Conservation (phyloP, 2,329 filamentous ascomycete genomes). For the Teratosphaeria zuluensis region DNA sequence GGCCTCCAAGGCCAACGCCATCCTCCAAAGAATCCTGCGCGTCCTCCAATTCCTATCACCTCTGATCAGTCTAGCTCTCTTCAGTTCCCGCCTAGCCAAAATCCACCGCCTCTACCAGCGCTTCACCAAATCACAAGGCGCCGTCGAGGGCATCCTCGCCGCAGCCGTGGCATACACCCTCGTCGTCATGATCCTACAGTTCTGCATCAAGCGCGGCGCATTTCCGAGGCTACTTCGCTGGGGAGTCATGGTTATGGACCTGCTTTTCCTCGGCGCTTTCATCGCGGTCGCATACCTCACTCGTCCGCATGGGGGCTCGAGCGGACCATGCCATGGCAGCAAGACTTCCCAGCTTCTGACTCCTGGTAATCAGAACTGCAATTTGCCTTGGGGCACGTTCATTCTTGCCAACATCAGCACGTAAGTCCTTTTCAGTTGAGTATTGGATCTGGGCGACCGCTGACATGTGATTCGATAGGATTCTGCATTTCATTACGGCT, state of each 20-base stretch:
- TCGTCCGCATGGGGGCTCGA: conserved; percentile 1
- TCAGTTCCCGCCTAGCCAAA: conserved; percentile 33
- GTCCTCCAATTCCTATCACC: conserved; percentile 38
- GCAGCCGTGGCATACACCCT: conserved; percentile 37
- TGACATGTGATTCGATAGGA: not conserved
- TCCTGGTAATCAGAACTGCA: not conserved
- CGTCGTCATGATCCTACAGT: conserved; percentile 26
- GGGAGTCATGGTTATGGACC: conserved; percentile 33
- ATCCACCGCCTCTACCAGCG: conserved; percentile 30
- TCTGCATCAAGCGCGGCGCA: conserved; percentile 24
- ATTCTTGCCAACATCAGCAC: not conserved
- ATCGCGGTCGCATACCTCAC: conserved; percentile 36
- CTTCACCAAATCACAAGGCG: conserved; percentile 28
- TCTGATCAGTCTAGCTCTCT: conserved; percentile 34
- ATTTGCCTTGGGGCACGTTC: not conserved
- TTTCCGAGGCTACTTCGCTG: conserved; percentile 28
- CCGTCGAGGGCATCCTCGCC: conserved; percentile 38
- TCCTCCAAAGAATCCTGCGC: conserved; percentile 28
- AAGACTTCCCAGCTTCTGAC: not conserved
- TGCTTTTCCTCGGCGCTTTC: conserved; percentile 34
- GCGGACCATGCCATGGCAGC: not conserved
- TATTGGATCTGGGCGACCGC: not conserved
- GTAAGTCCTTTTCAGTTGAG: not conserved
- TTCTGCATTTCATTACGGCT: not conserved
- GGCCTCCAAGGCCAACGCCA: conserved; percentile 2